phyloP scores from a whole-genome alignment of 495 filamentous ascomycete species.

The Penicillium riverlandense region DNA sequence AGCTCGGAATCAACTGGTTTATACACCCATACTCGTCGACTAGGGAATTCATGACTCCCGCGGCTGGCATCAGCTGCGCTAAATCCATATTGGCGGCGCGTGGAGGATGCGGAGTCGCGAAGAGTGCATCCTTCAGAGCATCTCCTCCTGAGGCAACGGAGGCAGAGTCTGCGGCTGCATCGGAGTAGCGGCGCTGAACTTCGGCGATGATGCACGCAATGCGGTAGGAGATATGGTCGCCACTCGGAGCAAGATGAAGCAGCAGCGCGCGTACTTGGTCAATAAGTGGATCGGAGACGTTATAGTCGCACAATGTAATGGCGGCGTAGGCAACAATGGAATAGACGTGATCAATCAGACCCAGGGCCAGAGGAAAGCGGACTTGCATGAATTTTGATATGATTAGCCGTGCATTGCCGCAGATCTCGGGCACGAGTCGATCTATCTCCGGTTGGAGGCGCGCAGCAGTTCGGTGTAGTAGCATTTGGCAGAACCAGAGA shows the following conservation, averaged over 20 bases:
- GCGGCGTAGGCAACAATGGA: slow-evolving; percentile 35
- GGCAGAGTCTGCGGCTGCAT: slow-evolving; percentile 7
- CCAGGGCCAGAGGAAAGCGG: slow-evolving; percentile 21
- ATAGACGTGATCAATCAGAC: slow-evolving; percentile 30
- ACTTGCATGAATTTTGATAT: slow-evolving; percentile 29
- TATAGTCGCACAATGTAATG: slow-evolving; percentile 34
- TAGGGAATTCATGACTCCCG: slow-evolving; percentile 11
- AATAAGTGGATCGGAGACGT: slow-evolving; percentile 27
- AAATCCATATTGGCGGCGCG: slow-evolving; percentile 13
- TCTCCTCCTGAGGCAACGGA: slow-evolving; percentile 1
- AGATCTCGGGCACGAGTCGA: slow-evolving; percentile 20
- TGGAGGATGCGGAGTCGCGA: slow-evolving; percentile 4
- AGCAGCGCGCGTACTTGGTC: slow-evolving; percentile 31
- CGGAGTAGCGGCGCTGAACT: slow-evolving; percentile 20
- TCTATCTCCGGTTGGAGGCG: slow-evolving; percentile 22
- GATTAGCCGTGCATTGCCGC: slow-evolving; percentile 28
- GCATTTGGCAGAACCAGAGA: slow-evolving; percentile 34
- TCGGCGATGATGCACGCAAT: slow-evolving; percentile 24
- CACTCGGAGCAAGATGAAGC: slow-evolving; percentile 29
- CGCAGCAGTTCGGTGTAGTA: slow-evolving; percentile 29
- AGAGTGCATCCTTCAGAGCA: slow-evolving; percentile 7
- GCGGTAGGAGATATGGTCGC: slow-evolving; percentile 30
- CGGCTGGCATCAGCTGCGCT: slow-evolving; percentile 11
- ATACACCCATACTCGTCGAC: slow-evolving; percentile 18
- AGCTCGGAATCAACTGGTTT: slow-evolving; percentile 17